Conservation (phyloP, 2,329 filamentous ascomycete genomes). For the Aureobasidium sp. region DNA sequence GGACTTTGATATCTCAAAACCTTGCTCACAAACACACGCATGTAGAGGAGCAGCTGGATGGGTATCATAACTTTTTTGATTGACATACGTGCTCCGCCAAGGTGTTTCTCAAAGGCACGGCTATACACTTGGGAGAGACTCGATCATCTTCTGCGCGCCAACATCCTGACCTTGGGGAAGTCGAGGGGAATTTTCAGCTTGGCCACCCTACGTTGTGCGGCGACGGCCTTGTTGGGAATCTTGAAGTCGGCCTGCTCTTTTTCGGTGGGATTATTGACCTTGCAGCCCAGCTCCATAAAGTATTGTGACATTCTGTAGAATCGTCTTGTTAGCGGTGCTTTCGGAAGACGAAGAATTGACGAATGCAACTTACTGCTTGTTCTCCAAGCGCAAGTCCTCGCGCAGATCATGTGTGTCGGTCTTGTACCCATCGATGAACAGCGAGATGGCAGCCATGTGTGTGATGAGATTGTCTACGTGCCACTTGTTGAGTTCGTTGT, state of each 20-base stretch:
- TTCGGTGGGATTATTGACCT: constrained; percentile 44
- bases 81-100: not conserved
- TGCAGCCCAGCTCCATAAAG: constrained; percentile 69
- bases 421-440: constrained; percentile 66
- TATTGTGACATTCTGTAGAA: constrained; percentile 56
- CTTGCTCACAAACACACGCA: no score
- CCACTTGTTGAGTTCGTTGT: constrained; percentile 60
- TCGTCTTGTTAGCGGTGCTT: not conserved
- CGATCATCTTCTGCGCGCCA: constrained; percentile 27
- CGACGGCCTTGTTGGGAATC: constrained; percentile 53
- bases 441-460: constrained; percentile 63
- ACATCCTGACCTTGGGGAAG: constrained; percentile 61
- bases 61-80: not conserved
- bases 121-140: not conserved
- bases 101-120: not conserved
- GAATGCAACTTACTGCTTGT: constrained; percentile 48
- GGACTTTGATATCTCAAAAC: no score
- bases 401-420: constrained; percentile 63
- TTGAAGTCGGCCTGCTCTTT: constrained; percentile 45
- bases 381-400: constrained; percentile 65
- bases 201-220: constrained; percentile 56
- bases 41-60: no score
- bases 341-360: not conserved
- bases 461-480: constrained; percentile 66
- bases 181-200: constrained; percentile 69